Evolutionary conservation across 306 rosid species (phyloP), one percentile per base, ranked within the genome.

Genomic region (Prunus dulcis): DNA sequence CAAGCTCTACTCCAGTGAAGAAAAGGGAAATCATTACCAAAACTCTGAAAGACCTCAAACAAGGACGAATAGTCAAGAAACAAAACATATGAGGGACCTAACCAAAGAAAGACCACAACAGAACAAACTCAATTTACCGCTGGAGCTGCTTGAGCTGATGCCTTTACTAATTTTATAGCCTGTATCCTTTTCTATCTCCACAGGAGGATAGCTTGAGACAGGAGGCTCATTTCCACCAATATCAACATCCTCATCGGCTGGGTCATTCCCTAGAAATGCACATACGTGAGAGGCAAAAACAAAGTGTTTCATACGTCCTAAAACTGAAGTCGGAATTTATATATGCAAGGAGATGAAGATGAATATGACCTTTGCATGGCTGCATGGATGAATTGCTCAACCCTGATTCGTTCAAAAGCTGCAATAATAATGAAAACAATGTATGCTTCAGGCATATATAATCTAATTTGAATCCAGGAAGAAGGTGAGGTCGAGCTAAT

Each of bases 371-470:
- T 93, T 88, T 89, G 72, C 89, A 83, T 47, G 87, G 92, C 80
- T 87, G 97, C 89, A 93, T 79, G 22, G 97, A 90, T 74, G 92
- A 90, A 83, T 90, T 93, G 87, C 96, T 93, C 69, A 91, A 89
- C 13, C 91, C 96, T 64, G 93, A 89, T 71, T 90, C 96, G 80
- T 90, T 88, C 80, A 87, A 62, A 81, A 93, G 81, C 96, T 93
- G 88, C 85, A 87, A 62, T 25, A 83, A 38, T 72, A 64, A 20
- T 64, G 30, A 22, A 68, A 41, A 46, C 53, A 78, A 38, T 12
- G 56, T 15, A 11, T 47, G n/a, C 25, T 23, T 73, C 34, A 22
- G 9, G 50, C 64, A 67, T 10, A 32, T 20, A 46, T 18, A 22
- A 58, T 69, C 56, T 22, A 61, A 61, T 57, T 69, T 51, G 27